Conservation (phyloP, 2,329 filamentous ascomycete species). For the Alternaria sp. region DNA sequence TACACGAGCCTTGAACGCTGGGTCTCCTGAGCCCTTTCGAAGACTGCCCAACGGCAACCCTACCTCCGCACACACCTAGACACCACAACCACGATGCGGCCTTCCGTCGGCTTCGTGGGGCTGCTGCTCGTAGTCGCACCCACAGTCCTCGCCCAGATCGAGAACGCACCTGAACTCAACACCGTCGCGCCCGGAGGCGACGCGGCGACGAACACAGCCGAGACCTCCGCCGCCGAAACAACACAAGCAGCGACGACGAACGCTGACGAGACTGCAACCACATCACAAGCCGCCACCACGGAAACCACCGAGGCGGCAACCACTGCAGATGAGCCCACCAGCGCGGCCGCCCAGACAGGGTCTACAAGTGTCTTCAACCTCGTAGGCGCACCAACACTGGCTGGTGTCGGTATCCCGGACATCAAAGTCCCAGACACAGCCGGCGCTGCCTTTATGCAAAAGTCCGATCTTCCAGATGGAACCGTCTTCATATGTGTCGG, state of each 20-base stretch:
- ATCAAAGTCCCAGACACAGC: slow-evolving; percentile 81
- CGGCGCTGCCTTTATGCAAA: slow-evolving; percentile 90
- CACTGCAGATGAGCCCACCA: slow-evolving; percentile 12
- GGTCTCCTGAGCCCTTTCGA: slow-evolving; percentile 28
- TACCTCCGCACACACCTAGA: slow-evolving; percentile 19
- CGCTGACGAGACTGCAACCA: slow-evolving; percentile 8
- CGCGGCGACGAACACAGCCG: slow-evolving; percentile 22
- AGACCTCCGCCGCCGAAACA: slow-evolving; percentile 12
- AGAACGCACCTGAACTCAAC: slow-evolving; percentile 37
- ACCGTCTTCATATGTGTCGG: slow-evolving; percentile 97
- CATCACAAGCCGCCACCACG: slow-evolving; percentile 23
- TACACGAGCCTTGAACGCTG: slow-evolving; percentile 21
- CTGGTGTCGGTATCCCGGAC: slow-evolving; percentile 67
- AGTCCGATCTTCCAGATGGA: slow-evolving; percentile 83
- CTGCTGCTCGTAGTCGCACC: slow-evolving; percentile 41
- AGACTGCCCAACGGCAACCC: slow-evolving; percentile 13
- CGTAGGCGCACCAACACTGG: slow-evolving; percentile 56
- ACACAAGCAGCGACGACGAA: slow-evolving; percentile 3
- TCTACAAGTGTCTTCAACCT: slow-evolving; percentile 47
- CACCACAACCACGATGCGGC: slow-evolving; percentile 34
- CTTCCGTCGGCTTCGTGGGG: slow-evolving; percentile 38
- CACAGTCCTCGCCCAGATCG: slow-evolving; percentile 39
- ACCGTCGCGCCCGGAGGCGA: slow-evolving; percentile 30
- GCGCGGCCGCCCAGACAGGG: slow-evolving; percentile 24
- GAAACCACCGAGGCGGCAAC: slow-evolving; percentile 20